Evolutionary conservation across 345 rosid genomes (phyloP), one percentile per base, ranked within the genome.

Genomic region (Aquilaria malaccensis): DNA sequence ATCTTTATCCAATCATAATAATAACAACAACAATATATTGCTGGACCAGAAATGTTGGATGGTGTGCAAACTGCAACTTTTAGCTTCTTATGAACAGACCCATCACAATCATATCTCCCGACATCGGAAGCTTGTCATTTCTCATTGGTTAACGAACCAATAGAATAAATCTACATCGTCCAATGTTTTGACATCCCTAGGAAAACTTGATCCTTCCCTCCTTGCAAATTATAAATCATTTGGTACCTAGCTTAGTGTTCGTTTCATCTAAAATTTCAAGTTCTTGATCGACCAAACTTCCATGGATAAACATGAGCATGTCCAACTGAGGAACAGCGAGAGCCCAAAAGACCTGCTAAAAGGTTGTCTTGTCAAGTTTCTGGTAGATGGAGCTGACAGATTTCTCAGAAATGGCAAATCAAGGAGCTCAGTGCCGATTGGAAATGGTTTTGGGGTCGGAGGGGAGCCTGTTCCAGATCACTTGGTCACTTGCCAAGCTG

Each of bases 121-220:
- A 37, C 43, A 37, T 9, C 43, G 7, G 43, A 37, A 37, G 7
- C 43, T 9, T 37, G 7, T 37, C 43, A 37, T 32, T 45, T 54
- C 59, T 10, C 66, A 50, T 54, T 55, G 66, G 62, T 63, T 64
- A 45, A 57, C 31, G 48, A 14, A 56, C 63, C 71, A 33, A 58
- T 9, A 7, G 3, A 48, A 11, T 41, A 13, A 3, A 59, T 32
- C 32, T 71, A 0, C 43, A 37, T 37, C 43, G 41, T 63, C 55
- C 58, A 64, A 60, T 50, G 22, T 60, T 67, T 64, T 61, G 62
- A 70, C 79, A 68, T 68, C 67, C 76, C 74, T 50, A 65, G 73
- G 63, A 61, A 68, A 61, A 13, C 3, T 45, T 37, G 64, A 14
- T 52, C 33, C 1, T 52, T 54, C 64, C 11, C 11, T 5, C 55